Conservation (phyloP, 2,329 filamentous ascomycete genomes). For the Cephalotrichum gorgonifer region DNA sequence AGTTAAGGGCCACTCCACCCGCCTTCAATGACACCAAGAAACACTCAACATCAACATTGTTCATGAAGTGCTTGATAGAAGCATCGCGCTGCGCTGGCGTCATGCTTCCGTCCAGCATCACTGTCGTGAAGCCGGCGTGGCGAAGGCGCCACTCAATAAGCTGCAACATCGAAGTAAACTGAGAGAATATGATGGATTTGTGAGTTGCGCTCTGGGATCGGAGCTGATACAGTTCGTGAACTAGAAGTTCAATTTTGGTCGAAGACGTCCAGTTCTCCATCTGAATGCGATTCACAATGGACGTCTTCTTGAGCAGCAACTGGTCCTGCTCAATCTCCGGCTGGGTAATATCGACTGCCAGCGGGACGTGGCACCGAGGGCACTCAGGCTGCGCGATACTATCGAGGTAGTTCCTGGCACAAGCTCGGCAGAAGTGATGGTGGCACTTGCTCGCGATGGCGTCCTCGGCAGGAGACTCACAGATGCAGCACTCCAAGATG, state of each 20-base stretch:
- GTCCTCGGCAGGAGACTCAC: slow-evolving; percentile 92
- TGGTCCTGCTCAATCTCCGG: slow-evolving; percentile 92
- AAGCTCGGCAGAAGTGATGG: slow-evolving; percentile 55
- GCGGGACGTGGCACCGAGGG: slow-evolving; percentile 80
- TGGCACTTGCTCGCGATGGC: slow-evolving; percentile 85
- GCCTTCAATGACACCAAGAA: slow-evolving; percentile 95
- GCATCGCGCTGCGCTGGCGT: slow-evolving; percentile 85
- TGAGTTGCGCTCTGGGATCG: slow-evolving; percentile 86
- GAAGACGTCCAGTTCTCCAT: slow-evolving; percentile 99
- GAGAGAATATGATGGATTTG: slow-evolving; percentile 96
- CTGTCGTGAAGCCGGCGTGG: slow-evolving; percentile 93
- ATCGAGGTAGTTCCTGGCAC: slow-evolving; percentile 47
- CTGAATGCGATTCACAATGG: slow-evolving; percentile 96
- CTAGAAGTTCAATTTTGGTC: slow-evolving; percentile 93
- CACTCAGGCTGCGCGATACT: slow-evolving; percentile 73
- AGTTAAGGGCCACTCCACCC: slow-evolving; percentile 86
- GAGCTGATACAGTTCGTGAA: slow-evolving; percentile 87
- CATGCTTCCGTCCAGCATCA: slow-evolving; percentile 98
- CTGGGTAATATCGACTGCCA: slow-evolving; percentile 89
- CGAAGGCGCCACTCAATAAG: slow-evolving; percentile 94
- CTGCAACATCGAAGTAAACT: slow-evolving; percentile 96
- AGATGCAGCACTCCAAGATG: slow-evolving; percentile 83
- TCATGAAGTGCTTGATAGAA: slow-evolving; percentile 96
- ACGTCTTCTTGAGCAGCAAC: slow-evolving; percentile 78
- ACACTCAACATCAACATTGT: slow-evolving; percentile 83